Percentiles rank a stretch among this genome's conserved stretches.
These are phyloP conservation scores for Rubia tinctorum DNA, from an alignment of 305 asterid genomes.

Conservation along the genomic window DNA sequence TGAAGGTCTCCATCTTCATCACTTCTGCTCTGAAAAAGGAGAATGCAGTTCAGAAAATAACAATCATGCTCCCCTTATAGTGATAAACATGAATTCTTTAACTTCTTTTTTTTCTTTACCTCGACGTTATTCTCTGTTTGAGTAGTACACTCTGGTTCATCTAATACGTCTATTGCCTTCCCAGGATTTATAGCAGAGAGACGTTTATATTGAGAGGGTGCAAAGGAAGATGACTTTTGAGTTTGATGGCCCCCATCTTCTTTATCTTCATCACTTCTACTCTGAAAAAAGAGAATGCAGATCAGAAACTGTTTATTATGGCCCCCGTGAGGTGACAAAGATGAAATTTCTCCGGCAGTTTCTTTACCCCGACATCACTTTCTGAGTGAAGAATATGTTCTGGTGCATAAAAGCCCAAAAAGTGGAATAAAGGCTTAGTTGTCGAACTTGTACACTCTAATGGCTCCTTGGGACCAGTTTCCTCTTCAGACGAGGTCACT, in stretches of 20 bases:
- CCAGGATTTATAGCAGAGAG: constrained; percentile 55
- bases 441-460: constrained; percentile 17
- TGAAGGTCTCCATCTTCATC: constrained; percentile 34
- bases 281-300: constrained; percentile 30
- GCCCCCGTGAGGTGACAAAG: constrained; percentile 7
- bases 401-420: constrained; percentile 12
- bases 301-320: constrained; percentile 7
- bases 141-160: not conserved
- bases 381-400: constrained; percentile 28
- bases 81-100: too few species aligned
- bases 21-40: not conserved
- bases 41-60: not conserved
- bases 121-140: not conserved
- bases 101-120: not conserved
- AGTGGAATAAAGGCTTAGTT: constrained; percentile 2
- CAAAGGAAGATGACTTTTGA: constrained; percentile 38
- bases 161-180: not conserved
- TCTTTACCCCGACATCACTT: constrained; percentile 23
- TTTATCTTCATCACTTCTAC: constrained; percentile 53
- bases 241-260: constrained; percentile 29
- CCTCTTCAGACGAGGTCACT: constrained; percentile 57
- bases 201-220: constrained; percentile 38
- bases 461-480: constrained; percentile 20
- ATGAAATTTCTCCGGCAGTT: not conserved
- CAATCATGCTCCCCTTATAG: not conserved